Evolutionary conservation across 768 basidiomycete species (phyloP).

Genomic region (Russula griseocarnosa): DNA sequence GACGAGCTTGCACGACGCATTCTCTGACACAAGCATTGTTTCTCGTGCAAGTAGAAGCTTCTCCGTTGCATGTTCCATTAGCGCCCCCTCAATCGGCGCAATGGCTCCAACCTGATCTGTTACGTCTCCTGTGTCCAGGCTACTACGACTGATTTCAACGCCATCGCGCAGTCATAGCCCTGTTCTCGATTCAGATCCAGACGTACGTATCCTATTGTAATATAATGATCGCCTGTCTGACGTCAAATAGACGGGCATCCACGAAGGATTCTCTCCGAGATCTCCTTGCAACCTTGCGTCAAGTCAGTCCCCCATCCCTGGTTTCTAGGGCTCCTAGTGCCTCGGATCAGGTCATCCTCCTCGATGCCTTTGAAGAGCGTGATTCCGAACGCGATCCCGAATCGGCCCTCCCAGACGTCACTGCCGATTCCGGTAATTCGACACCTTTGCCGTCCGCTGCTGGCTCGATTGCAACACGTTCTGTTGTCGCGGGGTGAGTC

Average conservation of each 20-base stretch:
- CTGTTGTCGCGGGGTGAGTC: conserved; percentile 20
- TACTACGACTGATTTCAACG: neutral
- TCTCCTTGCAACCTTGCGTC: neutral
- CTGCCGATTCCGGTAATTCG: neutral
- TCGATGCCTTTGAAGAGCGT: neutral
- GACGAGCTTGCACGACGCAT: conserved; percentile 18
- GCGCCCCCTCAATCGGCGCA: neutral
- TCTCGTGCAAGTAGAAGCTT: conserved; percentile 19
- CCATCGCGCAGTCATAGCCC: neutral
- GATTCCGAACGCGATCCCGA: neutral
- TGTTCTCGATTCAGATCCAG: neutral
- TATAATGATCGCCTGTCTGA: neutral
- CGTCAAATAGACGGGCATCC: neutral
- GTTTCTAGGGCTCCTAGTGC: conserved; percentile 7
- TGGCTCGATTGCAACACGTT: conserved; percentile 13
- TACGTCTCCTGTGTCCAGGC: conserved; percentile 5
- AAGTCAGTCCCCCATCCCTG: conserved; percentile 12
- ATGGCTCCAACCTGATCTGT: conserved; percentile 10
- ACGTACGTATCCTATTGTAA: neutral
- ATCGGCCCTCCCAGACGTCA: neutral
- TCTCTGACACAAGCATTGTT: conserved; percentile 12
- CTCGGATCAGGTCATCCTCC: conserved; percentile 5
- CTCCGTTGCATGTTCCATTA: conserved; percentile 10
- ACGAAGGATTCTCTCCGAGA: neutral
- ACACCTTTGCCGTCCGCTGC: conserved; percentile 9